phyloP scores from a whole-genome alignment of 495 filamentous ascomycete genomes.

The Podospora pseudopauciseta region DNA sequence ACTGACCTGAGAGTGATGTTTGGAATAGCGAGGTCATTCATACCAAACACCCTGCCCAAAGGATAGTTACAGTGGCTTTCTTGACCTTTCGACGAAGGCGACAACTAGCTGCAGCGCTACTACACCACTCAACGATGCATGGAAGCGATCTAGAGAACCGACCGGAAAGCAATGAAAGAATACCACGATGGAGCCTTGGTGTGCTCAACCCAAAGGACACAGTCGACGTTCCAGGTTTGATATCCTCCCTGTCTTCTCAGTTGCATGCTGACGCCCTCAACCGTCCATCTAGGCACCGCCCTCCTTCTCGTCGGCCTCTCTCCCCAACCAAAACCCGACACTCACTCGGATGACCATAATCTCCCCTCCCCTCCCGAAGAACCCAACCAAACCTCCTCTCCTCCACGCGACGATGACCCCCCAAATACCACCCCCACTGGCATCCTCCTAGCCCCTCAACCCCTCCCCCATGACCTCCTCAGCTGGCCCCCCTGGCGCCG shows the following conservation, averaged over 20 bases:
- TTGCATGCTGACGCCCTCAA: too few species aligned
- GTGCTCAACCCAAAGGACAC: slow-evolving; percentile 81
- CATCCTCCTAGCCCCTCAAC: slow-evolving; percentile 78
- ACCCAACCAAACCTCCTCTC: neutral
- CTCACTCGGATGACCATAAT: too few species aligned
- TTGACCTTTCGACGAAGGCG: neutral
- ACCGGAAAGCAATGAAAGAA: slow-evolving; percentile 16
- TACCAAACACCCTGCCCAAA: neutral
- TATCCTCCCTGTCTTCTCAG: too few species aligned
- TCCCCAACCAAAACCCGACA: slow-evolving; percentile 6
- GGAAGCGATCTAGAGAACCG: neutral
- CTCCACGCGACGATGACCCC: slow-evolving; percentile 25
- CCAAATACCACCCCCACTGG: slow-evolving; percentile 78
- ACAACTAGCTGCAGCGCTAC: neutral
- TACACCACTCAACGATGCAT: neutral
- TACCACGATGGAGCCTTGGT: slow-evolving; percentile 66
- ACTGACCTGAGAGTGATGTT: neutral
- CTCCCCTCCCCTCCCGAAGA: too few species aligned
- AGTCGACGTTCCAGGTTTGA: slow-evolving; percentile 85
- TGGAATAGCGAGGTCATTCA: neutral
- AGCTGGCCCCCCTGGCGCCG: slow-evolving; percentile 87
- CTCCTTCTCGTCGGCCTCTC: slow-evolving; percentile 68
- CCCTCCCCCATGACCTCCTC: slow-evolving; percentile 84
- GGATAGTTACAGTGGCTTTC: neutral
- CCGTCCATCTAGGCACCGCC: slow-evolving; percentile 60